Base-by-base conservation (phyloP, 129 eudicot genomes). In the Solidago caesia region DNA sequence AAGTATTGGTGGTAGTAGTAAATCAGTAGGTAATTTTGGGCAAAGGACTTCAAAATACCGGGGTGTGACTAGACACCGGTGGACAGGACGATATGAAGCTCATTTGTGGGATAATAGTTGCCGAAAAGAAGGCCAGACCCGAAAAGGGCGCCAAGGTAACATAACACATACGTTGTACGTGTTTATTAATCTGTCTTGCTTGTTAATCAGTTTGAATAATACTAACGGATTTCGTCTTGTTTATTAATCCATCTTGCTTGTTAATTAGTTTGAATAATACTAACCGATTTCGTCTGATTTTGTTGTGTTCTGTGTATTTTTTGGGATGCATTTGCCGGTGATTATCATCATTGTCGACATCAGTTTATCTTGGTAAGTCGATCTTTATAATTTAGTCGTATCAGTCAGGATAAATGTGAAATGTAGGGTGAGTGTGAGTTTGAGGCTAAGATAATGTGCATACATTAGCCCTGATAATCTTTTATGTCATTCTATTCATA, bases 81-180 rank as follows among this genome's bases (percentile, higher is more conserved):
- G 98, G 98, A 92, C 98, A 3, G 98, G 98, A 62, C 81, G 96
- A 79, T 92, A 92, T 26, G 98, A 92, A 77, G 98, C 98, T 49
- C 98, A 92, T 86, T 80, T 92, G 55, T 92, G 96, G 98, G 96
- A 92, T 73, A 92, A 88, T 29, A 92, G 95, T 73, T 85, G 95
- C 73, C 84, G 92, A 75, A 89, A 87, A 75, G 96, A 92, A 86
- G 98, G 96, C 11, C 98, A 92, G 66, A 84, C 98, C 1, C 81
- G 98, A 72, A 92, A 92, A 76, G 98, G 98, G 75, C 89, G 98
- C 61, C 98, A 92, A 90, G 98, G 98, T 92, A 62, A 76, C 21
- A 21, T 21, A 21, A 21, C 21, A 21, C 21, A 21, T 21, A 21
- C 21, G 21, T 21, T 21, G 21, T 21, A 21, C 21, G 21, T 21